phyloP scores from a whole-genome alignment of 2,329 filamentous ascomycete genomes.

The Teratosphaeria pseudoeucalypti region DNA sequence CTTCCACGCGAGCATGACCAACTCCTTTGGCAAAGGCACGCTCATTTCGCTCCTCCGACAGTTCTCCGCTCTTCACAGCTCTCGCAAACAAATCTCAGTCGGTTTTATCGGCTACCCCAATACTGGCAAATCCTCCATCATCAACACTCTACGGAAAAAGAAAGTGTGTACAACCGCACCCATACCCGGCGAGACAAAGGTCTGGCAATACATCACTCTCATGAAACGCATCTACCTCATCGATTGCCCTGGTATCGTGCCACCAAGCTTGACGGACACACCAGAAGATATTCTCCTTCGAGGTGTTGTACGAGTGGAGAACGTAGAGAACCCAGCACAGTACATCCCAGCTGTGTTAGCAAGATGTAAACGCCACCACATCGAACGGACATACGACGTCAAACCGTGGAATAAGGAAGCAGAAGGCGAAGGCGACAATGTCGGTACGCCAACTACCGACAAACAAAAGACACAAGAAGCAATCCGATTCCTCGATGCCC shows the following conservation, averaged over 20 bases:
- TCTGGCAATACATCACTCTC: slow-evolving; percentile 94
- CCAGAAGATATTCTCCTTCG: slow-evolving; percentile 81
- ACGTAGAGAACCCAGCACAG: slow-evolving; percentile 91
- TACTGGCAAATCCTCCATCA: slow-evolving; percentile 90
- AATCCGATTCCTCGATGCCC: slow-evolving; percentile 72
- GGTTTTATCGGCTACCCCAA: slow-evolving; percentile 87
- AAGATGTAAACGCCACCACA: slow-evolving; percentile 73
- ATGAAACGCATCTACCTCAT: slow-evolving; percentile 95
- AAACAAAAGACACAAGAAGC: slow-evolving; percentile 43
- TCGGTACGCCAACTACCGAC: slow-evolving; percentile 9
- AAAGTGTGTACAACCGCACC: slow-evolving; percentile 89
- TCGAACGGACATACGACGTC: slow-evolving; percentile 87
- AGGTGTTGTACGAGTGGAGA: slow-evolving; percentile 88
- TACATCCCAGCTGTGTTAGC: slow-evolving; percentile 78
- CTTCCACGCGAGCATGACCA: slow-evolving; percentile 89
- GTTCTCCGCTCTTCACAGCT: slow-evolving; percentile 79
- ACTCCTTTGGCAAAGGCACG: slow-evolving; percentile 92
- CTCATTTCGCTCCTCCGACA: slow-evolving; percentile 85
- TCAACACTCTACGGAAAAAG: slow-evolving; percentile 91
- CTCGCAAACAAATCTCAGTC: slow-evolving; percentile 89
- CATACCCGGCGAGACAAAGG: slow-evolving; percentile 92
- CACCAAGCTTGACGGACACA: slow-evolving; percentile 72
- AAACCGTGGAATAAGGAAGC: slow-evolving; percentile 29
- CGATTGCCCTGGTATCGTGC: slow-evolving; percentile 92
- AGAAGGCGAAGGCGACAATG: slow-evolving; percentile 3